Conservation (phyloP, 495 filamentous ascomycete genomes). For the Aspergillus bertholletiae region DNA sequence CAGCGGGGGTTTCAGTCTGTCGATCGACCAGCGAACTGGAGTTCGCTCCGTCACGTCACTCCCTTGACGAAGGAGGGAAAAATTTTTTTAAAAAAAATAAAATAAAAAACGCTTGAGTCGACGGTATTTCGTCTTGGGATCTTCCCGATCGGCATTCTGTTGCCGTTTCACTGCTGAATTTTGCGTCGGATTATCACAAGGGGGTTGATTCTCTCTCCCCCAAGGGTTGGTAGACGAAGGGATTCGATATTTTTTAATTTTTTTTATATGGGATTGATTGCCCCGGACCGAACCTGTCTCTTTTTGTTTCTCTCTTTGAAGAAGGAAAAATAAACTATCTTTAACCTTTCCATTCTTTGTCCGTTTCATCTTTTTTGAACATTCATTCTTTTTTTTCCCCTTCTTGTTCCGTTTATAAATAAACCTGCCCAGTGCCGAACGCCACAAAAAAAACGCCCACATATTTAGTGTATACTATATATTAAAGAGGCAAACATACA, state of each 20-base stretch:
- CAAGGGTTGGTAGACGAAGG: neutral
- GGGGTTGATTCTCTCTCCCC: slow-evolving; percentile 8
- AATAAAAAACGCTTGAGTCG: too few species aligned
- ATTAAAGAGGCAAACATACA: too few species aligned
- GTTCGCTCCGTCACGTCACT: too few species aligned
- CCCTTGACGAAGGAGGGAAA: neutral
- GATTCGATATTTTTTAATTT: neutral
- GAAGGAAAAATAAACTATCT: neutral
- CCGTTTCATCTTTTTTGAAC: neutral
- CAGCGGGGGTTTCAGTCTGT: slow-evolving; percentile 8
- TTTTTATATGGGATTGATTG: neutral
- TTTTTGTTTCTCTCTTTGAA: neutral
- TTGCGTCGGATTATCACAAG: slow-evolving; percentile 10
- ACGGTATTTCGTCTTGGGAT: neutral
- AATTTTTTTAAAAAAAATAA: neutral
- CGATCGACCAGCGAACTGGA: slow-evolving; percentile 7
- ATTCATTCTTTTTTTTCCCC: neutral
- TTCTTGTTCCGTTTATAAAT: neutral
- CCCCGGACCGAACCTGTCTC: neutral
- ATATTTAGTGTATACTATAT: too few species aligned
- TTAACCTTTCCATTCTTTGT: neutral
- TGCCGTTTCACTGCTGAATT: slow-evolving; percentile 15
- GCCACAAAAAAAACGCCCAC: neutral
- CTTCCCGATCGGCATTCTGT: slow-evolving; percentile 13
- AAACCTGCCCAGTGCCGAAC: neutral